phyloP scores from a whole-genome alignment of 192 early-diverging fungal genomes.

The Backusella westeae region DNA sequence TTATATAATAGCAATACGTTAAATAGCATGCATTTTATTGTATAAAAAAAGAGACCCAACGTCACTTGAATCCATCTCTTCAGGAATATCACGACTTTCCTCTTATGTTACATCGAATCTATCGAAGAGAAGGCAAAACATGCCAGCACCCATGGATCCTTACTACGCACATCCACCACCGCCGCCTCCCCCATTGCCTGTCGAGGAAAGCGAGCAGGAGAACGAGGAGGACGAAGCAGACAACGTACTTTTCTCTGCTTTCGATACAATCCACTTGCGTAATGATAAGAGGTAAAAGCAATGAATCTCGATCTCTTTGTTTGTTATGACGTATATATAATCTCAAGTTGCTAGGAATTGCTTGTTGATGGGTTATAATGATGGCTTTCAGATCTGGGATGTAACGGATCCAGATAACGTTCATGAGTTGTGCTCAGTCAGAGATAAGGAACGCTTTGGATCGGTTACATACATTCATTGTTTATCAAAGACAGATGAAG shows the following conservation, averaged over 20 bases:
- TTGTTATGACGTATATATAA: conserved; percentile 6
- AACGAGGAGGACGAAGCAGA: conserved; percentile 13
- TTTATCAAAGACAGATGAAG: conserved; percentile 5
- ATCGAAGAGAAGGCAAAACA: conserved; percentile 33
- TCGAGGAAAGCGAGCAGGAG: conserved; percentile 14
- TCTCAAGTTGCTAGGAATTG: conserved; percentile 23
- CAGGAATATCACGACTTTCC: conserved; percentile 58
- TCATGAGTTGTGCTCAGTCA: conserved; percentile 63
- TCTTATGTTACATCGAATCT: conserved; percentile 64
- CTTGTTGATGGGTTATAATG: conserved; percentile 64
- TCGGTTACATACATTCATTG: conserved; percentile 53
- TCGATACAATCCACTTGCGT: not conserved
- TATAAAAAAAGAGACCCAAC: conserved; percentile 55
- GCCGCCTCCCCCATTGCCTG: conserved; percentile 24
- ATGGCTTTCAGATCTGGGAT: conserved; percentile 82
- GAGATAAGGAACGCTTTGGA: conserved; percentile 41
- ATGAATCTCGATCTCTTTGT: not conserved
- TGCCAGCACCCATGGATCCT: conserved; percentile 14
- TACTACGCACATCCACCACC: conserved; percentile 14
- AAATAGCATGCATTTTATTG: not conserved
- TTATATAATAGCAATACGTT: not conserved
- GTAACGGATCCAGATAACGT: conserved; percentile 63
- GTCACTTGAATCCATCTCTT: conserved; percentile 57
- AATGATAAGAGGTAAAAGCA: not conserved
- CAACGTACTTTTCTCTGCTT: not conserved